Percentiles rank a stretch among this genome's conserved stretches.
Evolutionary conservation across 2,329 filamentous ascomycete genomes (phyloP).

Genomic region (Alternaria postmessia): DNA sequence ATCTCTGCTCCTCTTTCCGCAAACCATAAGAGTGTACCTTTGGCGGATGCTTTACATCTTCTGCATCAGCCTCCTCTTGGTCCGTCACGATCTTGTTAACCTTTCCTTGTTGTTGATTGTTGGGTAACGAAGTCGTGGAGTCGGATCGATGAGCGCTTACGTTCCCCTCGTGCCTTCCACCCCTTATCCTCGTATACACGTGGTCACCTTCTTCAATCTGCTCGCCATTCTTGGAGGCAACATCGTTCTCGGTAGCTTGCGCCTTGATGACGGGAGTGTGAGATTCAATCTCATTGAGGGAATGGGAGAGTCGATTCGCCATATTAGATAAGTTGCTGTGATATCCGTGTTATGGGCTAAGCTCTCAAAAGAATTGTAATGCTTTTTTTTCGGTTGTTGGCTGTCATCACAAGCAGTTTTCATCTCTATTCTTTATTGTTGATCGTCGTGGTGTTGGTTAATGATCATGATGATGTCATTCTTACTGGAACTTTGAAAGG

Average conservation of each 20-base stretch:
- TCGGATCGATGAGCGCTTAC: constrained; percentile 19
- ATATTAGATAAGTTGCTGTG: background rate
- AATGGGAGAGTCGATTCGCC: constrained; percentile 11
- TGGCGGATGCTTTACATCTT: constrained; percentile 54
- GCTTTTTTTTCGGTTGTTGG: background rate
- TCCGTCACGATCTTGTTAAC: constrained; percentile 52
- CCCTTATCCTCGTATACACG: constrained; percentile 53
- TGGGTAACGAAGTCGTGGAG: background rate
- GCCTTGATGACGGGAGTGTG: constrained; percentile 7
- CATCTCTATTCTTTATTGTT: background rate
- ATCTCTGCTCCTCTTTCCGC: background rate
- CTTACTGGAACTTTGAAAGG: background rate
- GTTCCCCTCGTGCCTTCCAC: constrained; percentile 52
- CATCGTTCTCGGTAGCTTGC: background rate
- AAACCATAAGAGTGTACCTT: constrained; percentile 40
- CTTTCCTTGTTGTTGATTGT: constrained; percentile 16
- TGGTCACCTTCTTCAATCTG: constrained; percentile 52
- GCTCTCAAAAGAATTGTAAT: background rate
- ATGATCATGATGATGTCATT: constrained; percentile 11
- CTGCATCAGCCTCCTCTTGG: constrained; percentile 47
- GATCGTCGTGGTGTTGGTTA: background rate
- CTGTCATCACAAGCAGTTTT: background rate
- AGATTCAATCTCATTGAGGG: constrained; percentile 9
- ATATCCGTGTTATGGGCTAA: background rate
- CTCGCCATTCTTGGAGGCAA: constrained; percentile 50